phyloP scores from a whole-genome alignment of 257 asterid species.

The Thymus mandschuricus region DNA sequence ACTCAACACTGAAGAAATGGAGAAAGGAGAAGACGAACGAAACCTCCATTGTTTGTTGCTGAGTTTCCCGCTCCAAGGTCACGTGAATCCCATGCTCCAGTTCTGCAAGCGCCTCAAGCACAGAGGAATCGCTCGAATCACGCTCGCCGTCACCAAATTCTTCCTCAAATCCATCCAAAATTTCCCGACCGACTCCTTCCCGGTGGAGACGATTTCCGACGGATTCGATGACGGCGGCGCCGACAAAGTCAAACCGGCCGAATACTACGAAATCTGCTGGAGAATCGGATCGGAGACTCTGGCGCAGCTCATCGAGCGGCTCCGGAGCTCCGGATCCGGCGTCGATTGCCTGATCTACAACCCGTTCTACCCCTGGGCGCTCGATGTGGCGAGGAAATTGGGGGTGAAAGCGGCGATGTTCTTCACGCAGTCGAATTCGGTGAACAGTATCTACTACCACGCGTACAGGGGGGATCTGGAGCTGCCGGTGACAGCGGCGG shows the following conservation, averaged over 20 bases:
- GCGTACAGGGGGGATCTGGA: slow-evolving; percentile 33
- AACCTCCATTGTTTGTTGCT: slow-evolving; percentile 39
- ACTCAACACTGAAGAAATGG: slow-evolving; percentile 14
- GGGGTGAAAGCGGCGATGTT: slow-evolving; percentile 33
- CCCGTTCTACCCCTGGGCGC: slow-evolving; percentile 47
- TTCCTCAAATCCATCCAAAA: slow-evolving; percentile 33
- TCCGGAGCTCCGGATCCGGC: slow-evolving; percentile 33
- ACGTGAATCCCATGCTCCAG: slow-evolving; percentile 54
- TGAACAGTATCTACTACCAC: slow-evolving; percentile 34
- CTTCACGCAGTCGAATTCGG: slow-evolving; percentile 42
- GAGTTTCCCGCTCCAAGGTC: slow-evolving; percentile 52
- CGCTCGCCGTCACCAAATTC: slow-evolving; percentile 35
- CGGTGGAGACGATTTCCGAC: slow-evolving; percentile 42
- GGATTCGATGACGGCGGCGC: slow-evolving; percentile 48
- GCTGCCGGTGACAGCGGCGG: slow-evolving; percentile 41
- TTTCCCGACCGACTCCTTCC: slow-evolving; percentile 24
- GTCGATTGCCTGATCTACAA: slow-evolving; percentile 46
- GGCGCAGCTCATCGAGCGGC: slow-evolving; percentile 32
- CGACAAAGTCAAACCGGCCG: slow-evolving; percentile 6
- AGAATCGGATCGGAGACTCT: slow-evolving; percentile 36
- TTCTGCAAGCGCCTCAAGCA: slow-evolving; percentile 45
- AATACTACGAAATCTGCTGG: slow-evolving; percentile 16
- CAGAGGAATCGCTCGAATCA: slow-evolving; percentile 33
- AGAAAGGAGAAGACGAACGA: neutral
- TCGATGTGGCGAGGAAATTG: slow-evolving; percentile 43